A percentile compares a stretch with the other conserved stretches of the same genome.
Evolutionary conservation across 2,329 filamentous ascomycete species (phyloP).

Genomic region (Colletotrichum musicola): DNA sequence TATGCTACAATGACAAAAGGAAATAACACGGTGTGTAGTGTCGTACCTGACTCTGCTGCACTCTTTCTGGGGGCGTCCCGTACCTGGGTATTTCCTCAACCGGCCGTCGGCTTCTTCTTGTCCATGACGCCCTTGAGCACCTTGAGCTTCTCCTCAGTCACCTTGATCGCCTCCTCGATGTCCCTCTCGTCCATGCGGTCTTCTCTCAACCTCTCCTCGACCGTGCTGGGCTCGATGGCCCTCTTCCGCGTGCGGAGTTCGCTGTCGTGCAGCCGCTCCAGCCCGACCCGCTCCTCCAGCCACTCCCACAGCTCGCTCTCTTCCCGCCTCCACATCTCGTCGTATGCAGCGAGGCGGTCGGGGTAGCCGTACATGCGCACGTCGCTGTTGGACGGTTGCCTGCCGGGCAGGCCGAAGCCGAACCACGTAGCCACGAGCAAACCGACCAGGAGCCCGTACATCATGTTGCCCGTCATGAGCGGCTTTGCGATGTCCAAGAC

Average conservation of each 20-base stretch:
- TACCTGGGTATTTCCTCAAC: constrained; percentile 32
- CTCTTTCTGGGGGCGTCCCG: constrained; percentile 12
- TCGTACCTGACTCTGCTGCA: constrained; percentile 31
- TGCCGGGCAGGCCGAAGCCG: constrained; percentile 66
- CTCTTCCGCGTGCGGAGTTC: constrained; percentile 58
- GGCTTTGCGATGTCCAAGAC: constrained; percentile 77
- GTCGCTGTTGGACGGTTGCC: constrained; percentile 41
- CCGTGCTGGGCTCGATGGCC: constrained; percentile 65
- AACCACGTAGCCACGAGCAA: constrained; percentile 83
- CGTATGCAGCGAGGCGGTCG: constrained; percentile 84
- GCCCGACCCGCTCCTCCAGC: constrained; percentile 87
- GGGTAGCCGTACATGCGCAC: constrained; percentile 61
- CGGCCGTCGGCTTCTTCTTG: constrained; percentile 58
- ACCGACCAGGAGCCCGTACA: constrained; percentile 80
- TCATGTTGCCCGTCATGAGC: constrained; percentile 80
- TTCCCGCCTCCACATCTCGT: constrained; percentile 91
- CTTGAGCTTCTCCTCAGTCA: constrained; percentile 87
- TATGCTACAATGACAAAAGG: constrained; percentile 36
- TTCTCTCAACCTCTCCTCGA: constrained; percentile 70
- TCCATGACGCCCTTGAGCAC: constrained; percentile 81
- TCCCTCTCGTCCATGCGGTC: constrained; percentile 78
- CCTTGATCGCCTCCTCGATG: constrained; percentile 82
- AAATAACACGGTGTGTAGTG: constrained; percentile 36
- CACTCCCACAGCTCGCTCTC: constrained; percentile 93
- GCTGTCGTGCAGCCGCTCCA: constrained; percentile 69